Evolutionary conservation across 192 early-diverging fungal genomes (phyloP), one percentile per base, ranked within the genome.

Genomic region (Coemansia sp.): DNA sequence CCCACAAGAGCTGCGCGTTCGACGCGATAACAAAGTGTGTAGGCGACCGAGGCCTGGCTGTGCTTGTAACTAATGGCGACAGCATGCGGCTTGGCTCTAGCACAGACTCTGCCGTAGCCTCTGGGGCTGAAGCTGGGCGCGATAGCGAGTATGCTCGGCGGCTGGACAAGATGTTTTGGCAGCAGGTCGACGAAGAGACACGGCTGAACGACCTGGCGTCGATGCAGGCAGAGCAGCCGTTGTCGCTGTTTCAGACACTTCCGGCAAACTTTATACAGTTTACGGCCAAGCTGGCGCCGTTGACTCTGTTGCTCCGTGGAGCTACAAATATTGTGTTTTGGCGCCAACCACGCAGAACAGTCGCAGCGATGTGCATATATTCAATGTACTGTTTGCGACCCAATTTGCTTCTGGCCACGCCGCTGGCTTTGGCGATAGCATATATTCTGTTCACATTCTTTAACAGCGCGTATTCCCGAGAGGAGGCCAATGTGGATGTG

Each of bases 1-100:
- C 75, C 7, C 86, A 87, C 71, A 84, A 82, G 34, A 73, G 68
- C 59, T 87, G 86, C 65, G 71, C 71, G n/a, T 48, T 71, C 15
- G 56, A 71, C 17, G 68, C 77, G 21, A 59, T 20, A 15, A 68
- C 75, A 20, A 20, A 28, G 38, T 78, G 75, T 21, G 23, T 69
- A 1, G 70, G 75, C 4, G 70, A 78, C 60, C 62, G 68, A 3
- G 73, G 75, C 14, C 59, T 78, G 17, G 75, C 75, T 9, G 60
- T 56, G 6, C 70, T 78, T 15, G 51, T 72, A 5, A 36, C 52
- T 11, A 37, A 37, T 15, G 38, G 38, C 57, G 28, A 19, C 28
- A 19, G 19, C 47, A 46, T 12, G 14, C 14, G 42, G 50, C 53
- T 1, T 25, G 28, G 12, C 28, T 7, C 15, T 28, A 14, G 28